Percentiles rank a stretch among this genome's conserved stretches.
These are phyloP conservation scores for Naganishia liquefaciens DNA, from an alignment of 1,284 basidiomycete genomes.

Conservation along the genomic window DNA sequence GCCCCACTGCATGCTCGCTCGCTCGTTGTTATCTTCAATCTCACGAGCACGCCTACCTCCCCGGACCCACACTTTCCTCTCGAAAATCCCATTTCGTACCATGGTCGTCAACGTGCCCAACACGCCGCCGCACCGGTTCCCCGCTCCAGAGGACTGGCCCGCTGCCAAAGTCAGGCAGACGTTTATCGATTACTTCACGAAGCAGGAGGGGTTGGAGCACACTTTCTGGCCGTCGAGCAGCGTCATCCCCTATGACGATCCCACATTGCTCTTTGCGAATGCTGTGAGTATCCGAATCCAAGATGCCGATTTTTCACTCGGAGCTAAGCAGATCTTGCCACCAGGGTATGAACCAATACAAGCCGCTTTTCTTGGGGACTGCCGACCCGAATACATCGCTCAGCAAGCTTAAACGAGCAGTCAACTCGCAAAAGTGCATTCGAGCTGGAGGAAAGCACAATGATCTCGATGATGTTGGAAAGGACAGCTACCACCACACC, in stretches of 20 bases:
- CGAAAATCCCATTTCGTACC: background rate
- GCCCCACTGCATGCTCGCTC: slow-evolving; percentile 20
- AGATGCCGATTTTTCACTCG: background rate
- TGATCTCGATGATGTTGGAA: slow-evolving; percentile 96
- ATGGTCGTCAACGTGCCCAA: slow-evolving; percentile 40
- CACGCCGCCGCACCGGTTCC: slow-evolving; percentile 49
- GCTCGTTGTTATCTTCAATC: background rate
- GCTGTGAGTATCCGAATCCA: slow-evolving; percentile 60
- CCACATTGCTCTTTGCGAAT: slow-evolving; percentile 95
- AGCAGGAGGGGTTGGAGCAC: slow-evolving; percentile 66
- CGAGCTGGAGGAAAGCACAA: slow-evolving; percentile 98
- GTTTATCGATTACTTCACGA: slow-evolving; percentile 75
- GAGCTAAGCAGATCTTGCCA: slow-evolving; percentile 5
- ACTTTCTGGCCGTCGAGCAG: slow-evolving; percentile 90
- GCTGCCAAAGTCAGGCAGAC: slow-evolving; percentile 69
- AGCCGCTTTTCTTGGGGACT: slow-evolving; percentile 92
- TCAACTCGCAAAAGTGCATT: slow-evolving; percentile 97
- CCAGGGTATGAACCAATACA: slow-evolving; percentile 96
- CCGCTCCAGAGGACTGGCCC: slow-evolving; percentile 61
- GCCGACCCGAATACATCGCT: slow-evolving; percentile 90
- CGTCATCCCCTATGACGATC: slow-evolving; percentile 95
- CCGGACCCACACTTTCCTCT: background rate
- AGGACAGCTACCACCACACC: slow-evolving; percentile 73
- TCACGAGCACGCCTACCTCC: slow-evolving; percentile 16
- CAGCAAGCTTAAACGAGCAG: slow-evolving; percentile 85